Conservation (phyloP, 1,139 yeast species). For the Cylindricascospora bacillispora region DNA sequence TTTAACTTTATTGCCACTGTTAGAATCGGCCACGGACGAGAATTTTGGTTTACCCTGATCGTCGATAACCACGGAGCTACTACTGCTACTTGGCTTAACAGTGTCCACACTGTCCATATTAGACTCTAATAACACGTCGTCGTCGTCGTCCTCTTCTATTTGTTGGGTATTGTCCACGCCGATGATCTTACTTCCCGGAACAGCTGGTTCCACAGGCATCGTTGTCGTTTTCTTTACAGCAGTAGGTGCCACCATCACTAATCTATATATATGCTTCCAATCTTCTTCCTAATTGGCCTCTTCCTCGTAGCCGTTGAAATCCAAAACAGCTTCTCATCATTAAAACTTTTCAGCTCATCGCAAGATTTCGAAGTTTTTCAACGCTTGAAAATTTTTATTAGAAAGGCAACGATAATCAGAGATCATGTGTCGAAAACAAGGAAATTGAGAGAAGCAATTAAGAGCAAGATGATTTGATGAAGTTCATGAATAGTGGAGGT, state of each 20-base stretch:
- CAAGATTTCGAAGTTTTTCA: too few species aligned
- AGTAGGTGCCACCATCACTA: constrained; percentile 63
- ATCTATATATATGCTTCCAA: too few species aligned
- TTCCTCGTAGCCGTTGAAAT: too few species aligned
- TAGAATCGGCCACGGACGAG: constrained; percentile 54
- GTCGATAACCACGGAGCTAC: constrained; percentile 56
- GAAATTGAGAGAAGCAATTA: too few species aligned
- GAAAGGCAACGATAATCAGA: too few species aligned
- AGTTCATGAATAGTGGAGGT: too few species aligned
- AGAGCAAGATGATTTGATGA: too few species aligned
- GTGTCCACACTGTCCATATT: constrained; percentile 13
- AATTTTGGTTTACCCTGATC: constrained; percentile 86
- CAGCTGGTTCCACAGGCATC: constrained; percentile 12
- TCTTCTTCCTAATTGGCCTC: too few species aligned
- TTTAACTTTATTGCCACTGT: constrained; percentile 47
- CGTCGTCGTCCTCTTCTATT: constrained; percentile 31
- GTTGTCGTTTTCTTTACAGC: constrained; percentile 27
- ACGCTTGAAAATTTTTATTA: too few species aligned
- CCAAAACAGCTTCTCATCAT: too few species aligned
- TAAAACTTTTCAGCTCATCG: too few species aligned
- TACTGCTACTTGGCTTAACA: constrained; percentile 25
- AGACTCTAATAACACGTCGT: constrained; percentile 57
- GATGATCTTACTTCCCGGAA: constrained; percentile 16
- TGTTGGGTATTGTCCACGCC: constrained; percentile 17
- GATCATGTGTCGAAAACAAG: too few species aligned